These are phyloP conservation scores for Rosa multiflora DNA, from an alignment of 306 rosid species.

Conservation along the genomic window DNA sequence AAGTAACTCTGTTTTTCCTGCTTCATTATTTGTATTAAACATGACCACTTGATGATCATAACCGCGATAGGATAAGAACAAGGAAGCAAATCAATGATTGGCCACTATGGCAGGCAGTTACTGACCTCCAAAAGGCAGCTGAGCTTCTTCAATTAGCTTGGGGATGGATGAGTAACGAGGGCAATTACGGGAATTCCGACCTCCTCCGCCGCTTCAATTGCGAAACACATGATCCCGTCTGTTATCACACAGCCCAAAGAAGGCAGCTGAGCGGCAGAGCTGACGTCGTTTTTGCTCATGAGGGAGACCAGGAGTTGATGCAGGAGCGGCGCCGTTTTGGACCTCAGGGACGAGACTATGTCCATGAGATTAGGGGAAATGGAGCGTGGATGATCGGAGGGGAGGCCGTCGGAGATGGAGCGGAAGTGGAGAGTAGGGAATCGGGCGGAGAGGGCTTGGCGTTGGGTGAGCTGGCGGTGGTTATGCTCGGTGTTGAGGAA, in stretches of 20 bases:
- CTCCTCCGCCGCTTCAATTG: conserved; percentile 15
- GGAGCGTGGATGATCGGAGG: conserved; percentile 18
- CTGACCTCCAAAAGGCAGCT: conserved; percentile 25
- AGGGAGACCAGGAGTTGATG: not conserved
- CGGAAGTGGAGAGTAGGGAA: conserved; percentile 16
- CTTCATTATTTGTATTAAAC: too few species aligned
- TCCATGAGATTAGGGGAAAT: not conserved
- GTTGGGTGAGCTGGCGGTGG: conserved; percentile 15
- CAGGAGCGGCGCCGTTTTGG: not conserved
- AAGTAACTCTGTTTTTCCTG: too few species aligned
- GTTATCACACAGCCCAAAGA: conserved; percentile 13
- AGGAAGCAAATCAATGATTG: not conserved
- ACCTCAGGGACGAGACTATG: not conserved
- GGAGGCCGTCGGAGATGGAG: conserved; percentile 28
- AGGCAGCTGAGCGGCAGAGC: not conserved
- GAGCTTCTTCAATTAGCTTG: conserved; percentile 18
- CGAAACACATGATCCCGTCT: conserved; percentile 22
- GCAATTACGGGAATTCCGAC: not conserved
- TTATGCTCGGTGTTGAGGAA: conserved; percentile 32
- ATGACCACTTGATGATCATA: too few species aligned
- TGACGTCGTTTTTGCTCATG: not conserved
- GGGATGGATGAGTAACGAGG: not conserved
- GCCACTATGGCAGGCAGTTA: not conserved
- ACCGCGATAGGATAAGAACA: not conserved
- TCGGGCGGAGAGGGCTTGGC: not conserved